Base-by-base conservation (phyloP, 345 rosid genomes). In the Populus euphratica region DNA sequence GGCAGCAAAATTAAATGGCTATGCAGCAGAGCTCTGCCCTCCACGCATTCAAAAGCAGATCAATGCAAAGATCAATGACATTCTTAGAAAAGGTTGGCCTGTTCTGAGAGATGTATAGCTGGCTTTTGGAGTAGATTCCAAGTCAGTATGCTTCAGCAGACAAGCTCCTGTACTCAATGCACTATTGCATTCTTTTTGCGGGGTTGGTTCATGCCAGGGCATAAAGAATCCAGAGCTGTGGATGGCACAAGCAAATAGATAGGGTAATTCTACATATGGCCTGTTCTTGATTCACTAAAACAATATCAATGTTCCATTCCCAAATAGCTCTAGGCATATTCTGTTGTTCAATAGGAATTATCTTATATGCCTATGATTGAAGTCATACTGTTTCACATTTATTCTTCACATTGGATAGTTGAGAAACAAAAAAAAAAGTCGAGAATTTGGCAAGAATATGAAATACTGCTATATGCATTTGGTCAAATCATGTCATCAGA, bases 1-100 rank as follows among this genome's bases (percentile, higher is more conserved):
- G 74, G 97, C 93, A 11, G 84, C 96, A 13, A 93, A 90, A 84
- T 82, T 96, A 35, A 90, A 93, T 44, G 89, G 96, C 64, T 93
- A 85, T 78, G 93, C 97, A 69, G 97, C 93, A 2, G 96, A 93
- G 84, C 89, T 95, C 67, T 95, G 98, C 82, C 96, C 93, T 13
- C 85, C 78, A 0, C 84, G 78, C 79, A 81, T 81, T 47, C 97
- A 90, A 83, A 88, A 79, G 75, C 89, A 84, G 69, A 92, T 91
- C 12, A 82, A 95, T 74, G 85, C 81, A 13, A 91, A 89, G 80
- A 86, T 95, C 56, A 91, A 84, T 18, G 93, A 91, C 64, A 91
- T 95, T 70, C 69, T 89, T 21, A 92, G 83, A 86, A 93, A 87
- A 85, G 91, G 92, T 84, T 92, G 98, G 98, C 99, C 98, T 3